Percentiles rank a stretch among this genome's conserved stretches.
Evolutionary conservation across 257 asterid species (phyloP).

Genomic region (Jasminum sambac): DNA sequence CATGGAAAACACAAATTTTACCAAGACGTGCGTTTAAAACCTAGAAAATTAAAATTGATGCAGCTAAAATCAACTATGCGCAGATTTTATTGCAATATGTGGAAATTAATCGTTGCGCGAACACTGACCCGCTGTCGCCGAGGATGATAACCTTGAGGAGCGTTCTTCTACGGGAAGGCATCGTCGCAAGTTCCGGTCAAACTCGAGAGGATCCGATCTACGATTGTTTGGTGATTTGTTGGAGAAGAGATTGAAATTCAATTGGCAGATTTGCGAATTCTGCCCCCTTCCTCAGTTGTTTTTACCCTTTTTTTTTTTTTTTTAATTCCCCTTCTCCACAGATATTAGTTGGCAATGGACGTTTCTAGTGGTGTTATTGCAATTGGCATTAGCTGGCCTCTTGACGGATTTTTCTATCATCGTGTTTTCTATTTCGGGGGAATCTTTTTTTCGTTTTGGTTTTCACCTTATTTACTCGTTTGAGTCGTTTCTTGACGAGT

Average conservation of each 20-base stretch:
- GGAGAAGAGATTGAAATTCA: conserved; percentile 20
- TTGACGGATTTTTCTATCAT: conserved; percentile 5
- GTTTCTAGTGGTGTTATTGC: conserved; percentile 20
- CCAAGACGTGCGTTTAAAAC: conserved; percentile 15
- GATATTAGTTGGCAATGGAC: conserved; percentile 28
- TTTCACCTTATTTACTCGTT: too few relatives aligned
- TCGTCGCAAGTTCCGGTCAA: conserved; percentile 30
- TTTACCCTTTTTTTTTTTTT: too few relatives aligned
- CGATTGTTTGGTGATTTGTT: conserved; percentile 16
- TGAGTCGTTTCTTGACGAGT: too few relatives aligned
- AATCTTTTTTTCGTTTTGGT: neutral
- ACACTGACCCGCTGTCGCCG: conserved; percentile 93
- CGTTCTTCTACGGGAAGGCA: conserved; percentile 95
- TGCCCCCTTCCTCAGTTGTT: neutral
- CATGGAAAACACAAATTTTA: conserved; percentile 2
- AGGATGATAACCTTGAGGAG: conserved; percentile 99
- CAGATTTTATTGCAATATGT: neutral
- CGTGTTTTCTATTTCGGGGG: neutral
- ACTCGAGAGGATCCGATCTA: conserved; percentile 32
- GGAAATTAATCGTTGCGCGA: neutral
- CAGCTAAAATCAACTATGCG: neutral
- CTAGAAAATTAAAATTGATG: conserved; percentile 13
- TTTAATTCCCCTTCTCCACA: conserved; percentile 8
- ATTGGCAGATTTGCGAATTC: conserved; percentile 24
- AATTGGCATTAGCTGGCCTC: conserved; percentile 23